Conservation (phyloP, 768 basidiomycete genomes). For the Mycena galopus region DNA sequence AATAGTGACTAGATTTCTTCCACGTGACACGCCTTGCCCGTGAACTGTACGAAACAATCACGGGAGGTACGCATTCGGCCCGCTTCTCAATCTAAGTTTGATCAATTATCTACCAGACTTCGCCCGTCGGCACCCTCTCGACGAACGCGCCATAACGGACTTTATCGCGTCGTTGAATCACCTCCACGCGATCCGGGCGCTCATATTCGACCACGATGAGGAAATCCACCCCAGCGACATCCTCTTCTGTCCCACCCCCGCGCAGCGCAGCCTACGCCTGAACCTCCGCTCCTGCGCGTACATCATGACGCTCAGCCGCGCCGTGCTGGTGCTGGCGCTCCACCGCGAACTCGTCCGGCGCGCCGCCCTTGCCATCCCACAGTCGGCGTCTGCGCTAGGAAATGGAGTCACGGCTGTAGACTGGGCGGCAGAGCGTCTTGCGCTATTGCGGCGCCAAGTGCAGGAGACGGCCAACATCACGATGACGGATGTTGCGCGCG, state of each 20-base stretch:
- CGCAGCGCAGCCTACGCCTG: background rate
- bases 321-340: background rate
- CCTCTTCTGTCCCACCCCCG: background rate
- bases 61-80: constrained; percentile 11
- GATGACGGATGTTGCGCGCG: background rate
- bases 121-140: no score
- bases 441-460: background rate
- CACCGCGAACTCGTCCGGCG: background rate
- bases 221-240: background rate
- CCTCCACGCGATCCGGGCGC: no score
- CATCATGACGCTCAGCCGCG: background rate
- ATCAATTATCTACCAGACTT: no score
- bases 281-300: background rate
- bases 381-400: background rate
- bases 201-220: background rate
- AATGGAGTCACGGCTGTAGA: no score
- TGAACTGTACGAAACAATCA: constrained; percentile 11
- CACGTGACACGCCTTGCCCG: constrained; percentile 13
- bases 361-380: background rate
- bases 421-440: background rate
- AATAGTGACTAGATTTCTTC: background rate
- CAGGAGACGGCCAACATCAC: background rate
- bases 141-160: no score
- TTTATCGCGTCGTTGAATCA: no score
- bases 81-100: no score